phyloP scores from a whole-genome alignment of 2,329 filamentous ascomycete genomes.

The Fusarium pseudocircinatum region DNA sequence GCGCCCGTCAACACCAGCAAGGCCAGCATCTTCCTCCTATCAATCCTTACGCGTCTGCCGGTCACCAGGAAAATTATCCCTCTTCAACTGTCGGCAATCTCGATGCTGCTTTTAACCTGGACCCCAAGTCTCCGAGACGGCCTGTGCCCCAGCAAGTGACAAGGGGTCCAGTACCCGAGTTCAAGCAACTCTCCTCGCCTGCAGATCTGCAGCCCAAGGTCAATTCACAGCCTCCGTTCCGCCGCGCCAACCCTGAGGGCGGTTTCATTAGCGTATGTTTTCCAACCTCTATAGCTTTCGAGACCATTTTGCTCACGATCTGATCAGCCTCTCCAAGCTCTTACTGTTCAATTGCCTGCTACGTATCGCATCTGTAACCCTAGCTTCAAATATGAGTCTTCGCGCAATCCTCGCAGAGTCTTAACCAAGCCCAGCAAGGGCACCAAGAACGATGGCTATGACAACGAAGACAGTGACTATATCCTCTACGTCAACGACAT shows the following conservation, averaged over 20 bases:
- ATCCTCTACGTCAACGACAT: slow-evolving; percentile 99
- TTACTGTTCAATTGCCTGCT: slow-evolving; percentile 90
- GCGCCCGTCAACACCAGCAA: slow-evolving; percentile 52
- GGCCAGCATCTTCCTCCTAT: slow-evolving; percentile 79
- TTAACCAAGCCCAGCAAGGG: slow-evolving; percentile 99
- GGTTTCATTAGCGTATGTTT: slow-evolving; percentile 92
- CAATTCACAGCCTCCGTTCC: slow-evolving; percentile 87
- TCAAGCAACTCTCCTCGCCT: slow-evolving; percentile 78
- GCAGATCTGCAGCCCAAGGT: slow-evolving; percentile 83
- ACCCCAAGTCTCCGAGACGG: slow-evolving; percentile 67
- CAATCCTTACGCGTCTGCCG: slow-evolving; percentile 69
- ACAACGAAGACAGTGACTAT: slow-evolving; percentile 99
- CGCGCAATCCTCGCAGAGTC: slow-evolving; percentile 92
- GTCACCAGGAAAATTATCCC: slow-evolving; percentile 73
- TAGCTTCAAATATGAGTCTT: slow-evolving; percentile 98
- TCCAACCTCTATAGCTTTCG: not conserved
- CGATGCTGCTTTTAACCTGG: slow-evolving; percentile 69
- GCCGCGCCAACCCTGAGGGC: slow-evolving; percentile 93
- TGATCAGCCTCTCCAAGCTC: slow-evolving; percentile 85
- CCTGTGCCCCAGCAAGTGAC: slow-evolving; percentile 58
- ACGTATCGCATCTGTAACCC: slow-evolving; percentile 99
- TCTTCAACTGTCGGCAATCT: slow-evolving; percentile 76
- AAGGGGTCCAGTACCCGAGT: slow-evolving; percentile 84
- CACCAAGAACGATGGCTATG: slow-evolving; percentile 97
- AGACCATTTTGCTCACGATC: slow-evolving; percentile 16